phyloP scores from a whole-genome alignment of 371 early-diverging fungal species.

The Mortierella sp. region DNA sequence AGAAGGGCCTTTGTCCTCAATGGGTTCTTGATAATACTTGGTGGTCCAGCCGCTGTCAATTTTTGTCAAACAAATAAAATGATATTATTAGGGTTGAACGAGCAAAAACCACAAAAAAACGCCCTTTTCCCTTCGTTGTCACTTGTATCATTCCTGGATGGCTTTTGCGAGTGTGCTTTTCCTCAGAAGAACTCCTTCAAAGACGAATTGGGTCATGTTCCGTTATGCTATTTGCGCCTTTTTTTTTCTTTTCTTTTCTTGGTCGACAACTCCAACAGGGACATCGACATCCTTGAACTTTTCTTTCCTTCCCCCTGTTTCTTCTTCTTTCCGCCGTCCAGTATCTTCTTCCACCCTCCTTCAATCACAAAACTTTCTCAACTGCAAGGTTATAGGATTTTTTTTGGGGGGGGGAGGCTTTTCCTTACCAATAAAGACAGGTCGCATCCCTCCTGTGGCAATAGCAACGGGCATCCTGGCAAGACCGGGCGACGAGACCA shows the following conservation, averaged over 20 bases:
- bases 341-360: too few species aligned
- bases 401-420: background rate
- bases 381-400: background rate
- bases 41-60: constrained; percentile 48
- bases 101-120: background rate
- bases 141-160: background rate
- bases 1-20: constrained; percentile 41
- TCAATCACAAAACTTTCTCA: background rate
- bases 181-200: background rate
- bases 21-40: constrained; percentile 46
- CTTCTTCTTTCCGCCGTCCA: too few species aligned
- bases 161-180: background rate
- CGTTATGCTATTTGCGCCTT: too few species aligned
- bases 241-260: too few species aligned
- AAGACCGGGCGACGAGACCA: constrained; percentile 41
- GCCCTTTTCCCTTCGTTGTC: background rate
- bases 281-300: too few species aligned
- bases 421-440: constrained; percentile 46
- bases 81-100: background rate
- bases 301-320: too few species aligned
- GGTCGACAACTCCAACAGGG: too few species aligned
- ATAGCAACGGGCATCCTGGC: constrained; percentile 40
- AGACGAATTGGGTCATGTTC: background rate
- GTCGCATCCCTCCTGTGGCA: constrained; percentile 20
- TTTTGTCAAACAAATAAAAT: background rate